Conservation (phyloP, 257 asterid genomes). For the Gentiana macrophylla region DNA sequence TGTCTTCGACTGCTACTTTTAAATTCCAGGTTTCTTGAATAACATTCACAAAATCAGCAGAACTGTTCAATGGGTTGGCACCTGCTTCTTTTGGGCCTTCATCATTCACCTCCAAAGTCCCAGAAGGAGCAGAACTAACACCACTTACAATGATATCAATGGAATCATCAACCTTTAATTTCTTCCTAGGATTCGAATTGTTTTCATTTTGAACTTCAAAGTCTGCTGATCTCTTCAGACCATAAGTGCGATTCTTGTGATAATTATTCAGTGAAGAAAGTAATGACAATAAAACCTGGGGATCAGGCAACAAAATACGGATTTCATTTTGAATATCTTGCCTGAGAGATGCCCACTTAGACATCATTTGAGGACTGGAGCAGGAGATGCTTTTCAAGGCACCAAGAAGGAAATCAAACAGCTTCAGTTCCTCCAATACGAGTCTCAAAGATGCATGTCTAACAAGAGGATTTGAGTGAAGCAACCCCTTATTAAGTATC, state of each 20-base stretch:
- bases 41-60: slow-evolving; percentile 22
- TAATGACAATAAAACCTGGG: slow-evolving; percentile 65
- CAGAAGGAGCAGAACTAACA: slow-evolving; percentile 35
- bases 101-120: slow-evolving; percentile 25
- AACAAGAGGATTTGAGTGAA: slow-evolving; percentile 59
- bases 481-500: slow-evolving; percentile 68
- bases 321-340: slow-evolving; percentile 49
- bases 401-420: slow-evolving; percentile 50
- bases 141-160: slow-evolving; percentile 60
- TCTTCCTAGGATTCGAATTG: slow-evolving; percentile 30
- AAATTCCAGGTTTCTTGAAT: slow-evolving; percentile 52
- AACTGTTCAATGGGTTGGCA: slow-evolving; percentile 30
- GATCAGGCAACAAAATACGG: slow-evolving; percentile 64
- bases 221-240: slow-evolving; percentile 55
- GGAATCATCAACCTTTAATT: slow-evolving; percentile 54
- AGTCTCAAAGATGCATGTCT: slow-evolving; percentile 78
- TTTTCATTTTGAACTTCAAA: slow-evolving; percentile 26
- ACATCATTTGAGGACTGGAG: slow-evolving; percentile 26
- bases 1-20: slow-evolving; percentile 19
- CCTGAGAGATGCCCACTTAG: slow-evolving; percentile 38
- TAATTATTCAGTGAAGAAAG: slow-evolving; percentile 53
- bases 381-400: slow-evolving; percentile 26
- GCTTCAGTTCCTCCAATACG: slow-evolving; percentile 58
- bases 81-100: slow-evolving; percentile 28
- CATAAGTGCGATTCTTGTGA: slow-evolving; percentile 31